These are phyloP conservation scores for Parietichytrium sp. DNA, from an alignment of 108 stramenopile species.

Conservation along the genomic window DNA sequence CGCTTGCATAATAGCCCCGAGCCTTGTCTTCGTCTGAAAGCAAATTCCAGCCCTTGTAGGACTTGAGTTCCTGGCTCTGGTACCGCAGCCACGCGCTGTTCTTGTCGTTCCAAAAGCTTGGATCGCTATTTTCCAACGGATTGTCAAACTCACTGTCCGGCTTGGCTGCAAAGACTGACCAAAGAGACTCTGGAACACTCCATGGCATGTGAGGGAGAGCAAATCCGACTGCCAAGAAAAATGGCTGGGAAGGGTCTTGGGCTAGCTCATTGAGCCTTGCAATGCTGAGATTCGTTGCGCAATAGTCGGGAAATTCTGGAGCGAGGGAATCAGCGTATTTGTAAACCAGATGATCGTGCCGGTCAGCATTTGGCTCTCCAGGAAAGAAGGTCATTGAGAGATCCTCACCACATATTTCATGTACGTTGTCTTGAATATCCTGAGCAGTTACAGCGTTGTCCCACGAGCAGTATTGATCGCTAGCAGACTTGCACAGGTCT, in stretches of 20 bases:
- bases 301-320: slow-evolving; percentile 13
- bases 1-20: neutral
- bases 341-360: neutral
- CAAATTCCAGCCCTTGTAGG: too few relatives aligned
- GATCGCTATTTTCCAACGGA: too few relatives aligned
- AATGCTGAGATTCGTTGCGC: neutral
- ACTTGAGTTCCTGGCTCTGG: too few relatives aligned
- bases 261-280: slow-evolving; percentile 5
- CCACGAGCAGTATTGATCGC: neutral
- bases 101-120: too few relatives aligned
- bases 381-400: too few relatives aligned
- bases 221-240: slow-evolving; percentile 7
- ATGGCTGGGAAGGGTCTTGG: neutral
- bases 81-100: too few relatives aligned
- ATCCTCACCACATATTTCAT: neutral
- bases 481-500: neutral
- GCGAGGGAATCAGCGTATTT: neutral
- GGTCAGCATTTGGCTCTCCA: too few relatives aligned
- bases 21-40: neutral
- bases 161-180: too few relatives aligned
- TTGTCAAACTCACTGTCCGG: too few relatives aligned
- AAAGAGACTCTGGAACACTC: too few relatives aligned
- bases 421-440: neutral
- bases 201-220: slow-evolving; percentile 36
- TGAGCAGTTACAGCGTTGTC: slow-evolving; percentile 8